Evolutionary conservation across 2,329 filamentous ascomycete genomes (phyloP).

Genomic region (Colletotrichum sp.): DNA sequence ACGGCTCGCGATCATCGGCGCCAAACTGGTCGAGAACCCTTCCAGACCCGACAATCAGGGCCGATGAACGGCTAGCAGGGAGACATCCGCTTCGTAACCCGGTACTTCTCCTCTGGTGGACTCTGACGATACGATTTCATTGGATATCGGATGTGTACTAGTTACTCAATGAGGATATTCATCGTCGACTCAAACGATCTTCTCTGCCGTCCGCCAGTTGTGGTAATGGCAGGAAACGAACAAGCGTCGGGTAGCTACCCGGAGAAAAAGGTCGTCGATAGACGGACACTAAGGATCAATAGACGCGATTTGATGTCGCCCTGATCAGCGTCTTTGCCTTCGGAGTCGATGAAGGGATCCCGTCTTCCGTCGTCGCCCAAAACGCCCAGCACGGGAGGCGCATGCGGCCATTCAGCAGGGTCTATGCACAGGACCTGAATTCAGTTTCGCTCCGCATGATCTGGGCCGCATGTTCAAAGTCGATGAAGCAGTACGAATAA

Average conservation of each 20-base stretch:
- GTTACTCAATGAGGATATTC: neutral
- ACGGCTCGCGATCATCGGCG: neutral
- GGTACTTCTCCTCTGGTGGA: neutral
- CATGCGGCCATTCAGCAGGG: neutral
- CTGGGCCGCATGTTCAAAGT: neutral
- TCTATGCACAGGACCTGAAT: neutral
- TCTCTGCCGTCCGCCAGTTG: neutral
- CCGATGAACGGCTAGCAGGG: neutral
- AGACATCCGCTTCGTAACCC: neutral
- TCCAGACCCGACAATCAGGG: constrained; percentile 13
- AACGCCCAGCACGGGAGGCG: neutral
- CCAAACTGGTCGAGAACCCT: neutral
- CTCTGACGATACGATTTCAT: neutral
- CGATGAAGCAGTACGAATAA: neutral
- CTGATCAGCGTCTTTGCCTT: neutral
- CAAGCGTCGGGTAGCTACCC: neutral
- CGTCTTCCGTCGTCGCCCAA: neutral
- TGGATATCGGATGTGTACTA: neutral
- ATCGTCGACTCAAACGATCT: neutral
- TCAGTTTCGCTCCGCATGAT: neutral
- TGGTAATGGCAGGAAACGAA: neutral
- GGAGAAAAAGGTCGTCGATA: neutral
- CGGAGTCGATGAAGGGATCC: neutral
- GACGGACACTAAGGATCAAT: neutral
- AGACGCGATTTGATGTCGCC: neutral